phyloP scores from a whole-genome alignment of 1,284 basidiomycete species.

The Xerocomus minutiporus region DNA sequence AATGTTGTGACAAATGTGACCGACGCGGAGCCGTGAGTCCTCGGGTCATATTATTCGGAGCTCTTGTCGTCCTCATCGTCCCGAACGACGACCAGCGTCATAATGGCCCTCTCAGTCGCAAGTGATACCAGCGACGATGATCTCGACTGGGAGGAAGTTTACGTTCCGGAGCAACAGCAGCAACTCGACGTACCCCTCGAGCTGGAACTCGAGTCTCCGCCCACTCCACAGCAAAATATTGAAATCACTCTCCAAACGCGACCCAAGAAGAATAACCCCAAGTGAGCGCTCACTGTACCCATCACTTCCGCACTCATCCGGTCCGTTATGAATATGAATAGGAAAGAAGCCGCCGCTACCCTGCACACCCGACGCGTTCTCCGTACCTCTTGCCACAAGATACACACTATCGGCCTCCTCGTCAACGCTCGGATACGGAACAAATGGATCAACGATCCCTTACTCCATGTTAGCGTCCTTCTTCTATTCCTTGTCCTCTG shows the following conservation, averaged over 20 bases:
- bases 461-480: conserved; percentile 62
- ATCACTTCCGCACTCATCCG: neutral
- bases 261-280: conserved; percentile 37
- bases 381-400: conserved; percentile 79
- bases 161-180: conserved; percentile 29
- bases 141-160: conserved; percentile 44
- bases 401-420: conserved; percentile 79
- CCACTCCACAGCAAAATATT: conserved; percentile 37
- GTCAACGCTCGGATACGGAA: conserved; percentile 77
- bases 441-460: conserved; percentile 76
- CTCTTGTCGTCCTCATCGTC: conserved; percentile 1
- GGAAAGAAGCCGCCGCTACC: conserved; percentile 44
- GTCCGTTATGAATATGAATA: conserved; percentile 20
- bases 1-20: conserved; percentile 19
- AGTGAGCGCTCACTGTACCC: conserved; percentile 22
- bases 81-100: conserved; percentile 5
- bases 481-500: conserved; percentile 8
- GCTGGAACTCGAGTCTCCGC: conserved; percentile 18
- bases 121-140: conserved; percentile 37
- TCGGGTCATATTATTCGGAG: conserved; percentile 2
- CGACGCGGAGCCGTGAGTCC: conserved; percentile 21
- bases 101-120: conserved; percentile 19
- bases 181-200: conserved; percentile 19
- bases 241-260: conserved; percentile 57
- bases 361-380: conserved; percentile 62